These are phyloP conservation scores for Fistulinella cinereoalba DNA, from an alignment of 1,284 basidiomycete genomes.

Conservation along the genomic window DNA sequence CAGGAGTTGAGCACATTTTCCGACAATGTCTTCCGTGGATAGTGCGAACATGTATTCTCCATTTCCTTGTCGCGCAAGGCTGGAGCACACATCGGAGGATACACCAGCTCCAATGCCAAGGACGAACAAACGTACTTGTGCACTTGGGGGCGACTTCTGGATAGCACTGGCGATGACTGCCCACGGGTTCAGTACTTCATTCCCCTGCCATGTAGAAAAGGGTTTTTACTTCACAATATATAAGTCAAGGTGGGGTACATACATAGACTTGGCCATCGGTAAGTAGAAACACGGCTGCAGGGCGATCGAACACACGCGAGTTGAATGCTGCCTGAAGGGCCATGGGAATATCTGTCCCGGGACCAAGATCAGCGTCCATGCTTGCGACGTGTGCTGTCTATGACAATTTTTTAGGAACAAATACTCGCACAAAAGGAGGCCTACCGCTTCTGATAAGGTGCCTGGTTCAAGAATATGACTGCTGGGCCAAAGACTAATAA, in stretches of 20 bases:
- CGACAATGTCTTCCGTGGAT: conserved; percentile 43
- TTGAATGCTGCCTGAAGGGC: conserved; percentile 36
- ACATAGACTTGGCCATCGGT: conserved; percentile 49
- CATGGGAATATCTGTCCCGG: conserved; percentile 46
- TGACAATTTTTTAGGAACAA: conserved; percentile 1
- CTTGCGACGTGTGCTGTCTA: conserved; percentile 34
- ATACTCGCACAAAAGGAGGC: conserved; percentile 7
- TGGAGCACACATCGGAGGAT: conserved; percentile 49
- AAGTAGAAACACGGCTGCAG: conserved; percentile 49
- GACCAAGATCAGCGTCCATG: conserved; percentile 43
- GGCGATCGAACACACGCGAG: conserved; percentile 27
- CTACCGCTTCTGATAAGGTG: conserved; percentile 40
- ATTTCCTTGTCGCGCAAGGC: conserved; percentile 49
- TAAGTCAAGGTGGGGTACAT: background rate
- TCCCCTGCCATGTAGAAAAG: conserved; percentile 26
- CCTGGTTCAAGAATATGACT: conserved; percentile 36
- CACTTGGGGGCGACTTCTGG: conserved; percentile 14
- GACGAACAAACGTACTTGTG: conserved; percentile 48
- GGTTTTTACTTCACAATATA: too few species aligned
- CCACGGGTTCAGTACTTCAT: conserved; percentile 18
- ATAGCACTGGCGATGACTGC: conserved; percentile 33
- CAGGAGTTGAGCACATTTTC: conserved; percentile 48
- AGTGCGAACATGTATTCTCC: conserved; percentile 48
- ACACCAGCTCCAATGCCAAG: conserved; percentile 53
- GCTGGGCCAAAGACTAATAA: conserved; percentile 36